A percentile compares a stretch with the other conserved stretches of the same genome.
These are phyloP conservation scores for Saccharum spontaneum DNA, from an alignment of 176 grass and related monocot genomes.

Conservation along the genomic window DNA sequence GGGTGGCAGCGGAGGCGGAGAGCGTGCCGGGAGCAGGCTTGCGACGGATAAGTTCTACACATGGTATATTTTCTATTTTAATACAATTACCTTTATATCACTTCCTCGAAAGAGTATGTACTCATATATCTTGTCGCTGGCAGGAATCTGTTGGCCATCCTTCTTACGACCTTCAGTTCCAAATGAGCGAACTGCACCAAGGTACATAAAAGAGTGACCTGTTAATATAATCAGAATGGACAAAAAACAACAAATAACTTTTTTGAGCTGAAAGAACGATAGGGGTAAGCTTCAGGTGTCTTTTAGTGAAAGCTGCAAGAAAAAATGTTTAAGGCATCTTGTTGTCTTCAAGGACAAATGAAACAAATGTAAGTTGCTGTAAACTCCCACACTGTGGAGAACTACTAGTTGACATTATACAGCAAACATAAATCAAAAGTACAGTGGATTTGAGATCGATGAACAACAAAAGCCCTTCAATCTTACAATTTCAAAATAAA, in stretches of 20 bases:
- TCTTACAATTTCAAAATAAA: too few species aligned
- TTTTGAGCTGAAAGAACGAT: neutral
- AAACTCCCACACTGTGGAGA: neutral
- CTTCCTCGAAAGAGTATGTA: conserved; percentile 92
- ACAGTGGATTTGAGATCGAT: neutral
- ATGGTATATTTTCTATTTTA: neutral
- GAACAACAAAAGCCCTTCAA: neutral
- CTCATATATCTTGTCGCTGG: conserved; percentile 89
- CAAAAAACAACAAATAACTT: neutral
- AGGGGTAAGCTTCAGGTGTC: neutral
- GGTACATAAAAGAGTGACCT: neutral
- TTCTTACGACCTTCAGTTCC: conserved; percentile 95
- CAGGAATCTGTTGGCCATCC: conserved; percentile 73
- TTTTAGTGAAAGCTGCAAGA: neutral
- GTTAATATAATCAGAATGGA: conserved; percentile 23
- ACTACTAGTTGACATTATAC: neutral
- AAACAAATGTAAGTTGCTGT: neutral
- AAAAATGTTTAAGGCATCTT: neutral
- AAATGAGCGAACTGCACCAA: conserved; percentile 74
- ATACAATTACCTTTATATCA: conserved; percentile 80
- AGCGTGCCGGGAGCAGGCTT: too few species aligned
- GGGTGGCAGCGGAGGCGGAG: too few species aligned
- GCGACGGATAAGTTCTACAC: neutral
- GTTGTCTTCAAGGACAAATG: neutral
- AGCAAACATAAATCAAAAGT: neutral